Conservation (phyloP, 768 basidiomycete genomes). For the Myochromella boudieri region DNA sequence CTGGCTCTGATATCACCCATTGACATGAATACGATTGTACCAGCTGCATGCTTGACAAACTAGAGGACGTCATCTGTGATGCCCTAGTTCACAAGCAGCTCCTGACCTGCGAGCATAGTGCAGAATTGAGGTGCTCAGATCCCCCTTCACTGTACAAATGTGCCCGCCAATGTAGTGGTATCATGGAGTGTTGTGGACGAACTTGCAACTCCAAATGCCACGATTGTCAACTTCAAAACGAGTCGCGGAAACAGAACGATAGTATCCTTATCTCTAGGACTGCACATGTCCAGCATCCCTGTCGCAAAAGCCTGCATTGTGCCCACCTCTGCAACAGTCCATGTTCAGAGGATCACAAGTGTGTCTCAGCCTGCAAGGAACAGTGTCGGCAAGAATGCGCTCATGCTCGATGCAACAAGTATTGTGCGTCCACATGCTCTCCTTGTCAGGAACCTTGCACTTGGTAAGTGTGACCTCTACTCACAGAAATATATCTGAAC, state of each 20-base stretch:
- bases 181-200: conserved; percentile 54
- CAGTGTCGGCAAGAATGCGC: conserved; percentile 53
- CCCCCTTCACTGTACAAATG: conserved; percentile 43
- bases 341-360: conserved; percentile 53
- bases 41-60: conserved; percentile 47
- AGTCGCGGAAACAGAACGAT: background rate
- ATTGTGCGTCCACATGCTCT: conserved; percentile 55
- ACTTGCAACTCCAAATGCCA: conserved; percentile 48
- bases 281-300: conserved; percentile 45
- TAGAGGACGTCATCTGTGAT: conserved; percentile 43
- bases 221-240: conserved; percentile 41
- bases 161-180: conserved; percentile 35
- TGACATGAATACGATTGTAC: background rate
- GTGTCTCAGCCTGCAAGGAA: conserved; percentile 43
- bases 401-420: conserved; percentile 47
- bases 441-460: conserved; percentile 64
- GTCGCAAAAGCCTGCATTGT: conserved; percentile 53
- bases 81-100: conserved; percentile 43
- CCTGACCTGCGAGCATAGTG: conserved; percentile 53
- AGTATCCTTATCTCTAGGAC: conserved; percentile 23
- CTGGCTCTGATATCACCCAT: background rate
- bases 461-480: conserved; percentile 34
- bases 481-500: background rate
- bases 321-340: conserved; percentile 48
- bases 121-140: conserved; percentile 44